phyloP scores from a whole-genome alignment of 306 rosid species.

The Cucumis cinereus region DNA sequence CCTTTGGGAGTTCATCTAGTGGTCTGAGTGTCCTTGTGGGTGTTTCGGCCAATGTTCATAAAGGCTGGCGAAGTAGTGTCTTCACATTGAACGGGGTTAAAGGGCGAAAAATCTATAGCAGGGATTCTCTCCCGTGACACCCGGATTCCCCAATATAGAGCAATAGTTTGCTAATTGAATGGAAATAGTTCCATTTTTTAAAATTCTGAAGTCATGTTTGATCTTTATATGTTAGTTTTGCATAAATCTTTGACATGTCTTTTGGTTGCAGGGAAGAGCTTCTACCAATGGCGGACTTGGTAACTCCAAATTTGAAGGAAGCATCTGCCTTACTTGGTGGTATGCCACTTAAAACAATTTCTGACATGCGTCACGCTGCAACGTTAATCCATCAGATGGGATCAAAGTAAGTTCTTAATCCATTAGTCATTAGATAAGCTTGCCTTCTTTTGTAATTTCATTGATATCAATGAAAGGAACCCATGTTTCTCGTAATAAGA shows the following conservation, averaged over 20 bases:
- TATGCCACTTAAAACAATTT: conserved; percentile 47
- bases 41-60: no score
- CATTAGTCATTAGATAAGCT: background rate
- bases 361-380: conserved; percentile 86
- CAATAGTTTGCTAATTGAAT: background rate
- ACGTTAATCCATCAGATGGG: conserved; percentile 65
- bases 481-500: background rate
- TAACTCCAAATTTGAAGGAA: conserved; percentile 88
- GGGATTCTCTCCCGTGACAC: no score
- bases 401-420: conserved; percentile 41
- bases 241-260: background rate
- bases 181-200: background rate
- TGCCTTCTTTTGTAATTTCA: background rate
- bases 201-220: background rate
- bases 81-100: no score
- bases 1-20: no score
- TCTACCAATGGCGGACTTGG: conserved; percentile 73
- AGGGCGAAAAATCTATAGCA: no score
- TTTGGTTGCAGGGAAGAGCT: conserved; percentile 63
- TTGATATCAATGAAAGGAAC: background rate
- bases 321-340: conserved; percentile 75
- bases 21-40: no score
- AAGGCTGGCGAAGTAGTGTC: no score
- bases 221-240: background rate
- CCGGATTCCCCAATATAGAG: background rate